Evolutionary conservation across 495 filamentous ascomycete genomes (phyloP).

Genomic region (Penicillium nucicola): DNA sequence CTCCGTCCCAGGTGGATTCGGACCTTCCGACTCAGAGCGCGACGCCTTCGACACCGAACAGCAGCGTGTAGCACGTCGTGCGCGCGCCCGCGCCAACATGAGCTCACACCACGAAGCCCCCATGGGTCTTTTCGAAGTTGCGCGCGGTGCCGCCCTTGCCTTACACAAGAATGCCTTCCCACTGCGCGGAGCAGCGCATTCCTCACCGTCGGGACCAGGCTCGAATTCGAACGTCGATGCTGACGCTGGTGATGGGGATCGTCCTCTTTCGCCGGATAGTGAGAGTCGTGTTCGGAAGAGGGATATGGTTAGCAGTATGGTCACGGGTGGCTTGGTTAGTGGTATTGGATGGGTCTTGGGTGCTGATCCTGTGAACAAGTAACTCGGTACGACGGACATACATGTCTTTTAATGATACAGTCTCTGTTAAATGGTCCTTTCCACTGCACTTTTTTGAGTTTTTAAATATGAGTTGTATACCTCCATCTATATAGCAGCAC

Average conservation of each 20-base stretch:
- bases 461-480: too few relatives aligned
- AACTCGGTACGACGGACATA: background rate
- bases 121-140: slow-evolving; percentile 92
- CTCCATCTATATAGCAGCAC: too few relatives aligned
- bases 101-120: slow-evolving; percentile 68
- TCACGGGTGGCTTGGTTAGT: slow-evolving; percentile 68
- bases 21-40: slow-evolving; percentile 39
- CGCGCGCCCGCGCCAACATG: slow-evolving; percentile 33
- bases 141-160: slow-evolving; percentile 75
- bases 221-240: slow-evolving; percentile 17
- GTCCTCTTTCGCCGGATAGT: slow-evolving; percentile 21
- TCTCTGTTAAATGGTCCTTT: too few relatives aligned
- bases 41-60: slow-evolving; percentile 44
- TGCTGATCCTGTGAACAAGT: slow-evolving; percentile 55
- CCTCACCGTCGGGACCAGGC: background rate
- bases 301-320: slow-evolving; percentile 76
- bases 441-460: too few relatives aligned
- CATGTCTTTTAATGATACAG: too few relatives aligned
- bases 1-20: slow-evolving; percentile 67
- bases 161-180: slow-evolving; percentile 63
- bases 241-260: slow-evolving; percentile 22
- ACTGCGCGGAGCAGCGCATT: slow-evolving; percentile 30
- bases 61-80: slow-evolving; percentile 33
- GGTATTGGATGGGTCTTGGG: slow-evolving; percentile 86
- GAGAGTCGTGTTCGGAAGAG: slow-evolving; percentile 64